phyloP scores from a whole-genome alignment of 352 stramenopile genomes.

The Phytophthora pinifolia region DNA sequence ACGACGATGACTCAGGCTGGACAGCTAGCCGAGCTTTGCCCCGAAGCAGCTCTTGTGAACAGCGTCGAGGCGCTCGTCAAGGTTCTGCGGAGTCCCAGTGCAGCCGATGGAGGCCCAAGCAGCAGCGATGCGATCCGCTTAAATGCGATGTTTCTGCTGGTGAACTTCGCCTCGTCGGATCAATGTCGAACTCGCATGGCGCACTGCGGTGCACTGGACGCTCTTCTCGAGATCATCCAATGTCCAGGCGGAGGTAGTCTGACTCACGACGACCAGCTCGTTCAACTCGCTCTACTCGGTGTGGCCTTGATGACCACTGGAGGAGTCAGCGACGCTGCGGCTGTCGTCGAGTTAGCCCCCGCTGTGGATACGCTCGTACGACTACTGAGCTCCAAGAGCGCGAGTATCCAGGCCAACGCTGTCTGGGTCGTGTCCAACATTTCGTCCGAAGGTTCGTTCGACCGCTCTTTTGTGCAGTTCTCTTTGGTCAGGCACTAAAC shows the following conservation, averaged over 20 bases:
- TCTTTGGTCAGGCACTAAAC: slow-evolving; percentile 3
- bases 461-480: neutral
- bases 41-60: slow-evolving; percentile 37
- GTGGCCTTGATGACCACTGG: slow-evolving; percentile 58
- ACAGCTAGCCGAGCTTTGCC: slow-evolving; percentile 27
- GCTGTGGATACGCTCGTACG: slow-evolving; percentile 43
- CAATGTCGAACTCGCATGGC: slow-evolving; percentile 49
- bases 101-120: slow-evolving; percentile 1
- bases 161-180: slow-evolving; percentile 58
- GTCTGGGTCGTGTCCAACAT: slow-evolving; percentile 84
- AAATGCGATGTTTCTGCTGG: slow-evolving; percentile 63
- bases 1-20: slow-evolving; percentile 46
- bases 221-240: slow-evolving; percentile 32
- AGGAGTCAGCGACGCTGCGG: slow-evolving; percentile 35
- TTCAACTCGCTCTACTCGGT: slow-evolving; percentile 64
- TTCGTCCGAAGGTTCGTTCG: slow-evolving; percentile 47
- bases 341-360: slow-evolving; percentile 34
- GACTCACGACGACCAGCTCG: slow-evolving; percentile 51
- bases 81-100: slow-evolving; percentile 27
- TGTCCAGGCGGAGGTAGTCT: slow-evolving; percentile 8
- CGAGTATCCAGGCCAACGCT: slow-evolving; percentile 63
- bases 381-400: slow-evolving; percentile 51
- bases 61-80: slow-evolving; percentile 52
- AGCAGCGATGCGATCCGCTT: slow-evolving; percentile 40
- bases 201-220: slow-evolving; percentile 40